These are phyloP conservation scores for Penicillium parvum DNA, from an alignment of 495 filamentous ascomycete species.

Conservation along the genomic window DNA sequence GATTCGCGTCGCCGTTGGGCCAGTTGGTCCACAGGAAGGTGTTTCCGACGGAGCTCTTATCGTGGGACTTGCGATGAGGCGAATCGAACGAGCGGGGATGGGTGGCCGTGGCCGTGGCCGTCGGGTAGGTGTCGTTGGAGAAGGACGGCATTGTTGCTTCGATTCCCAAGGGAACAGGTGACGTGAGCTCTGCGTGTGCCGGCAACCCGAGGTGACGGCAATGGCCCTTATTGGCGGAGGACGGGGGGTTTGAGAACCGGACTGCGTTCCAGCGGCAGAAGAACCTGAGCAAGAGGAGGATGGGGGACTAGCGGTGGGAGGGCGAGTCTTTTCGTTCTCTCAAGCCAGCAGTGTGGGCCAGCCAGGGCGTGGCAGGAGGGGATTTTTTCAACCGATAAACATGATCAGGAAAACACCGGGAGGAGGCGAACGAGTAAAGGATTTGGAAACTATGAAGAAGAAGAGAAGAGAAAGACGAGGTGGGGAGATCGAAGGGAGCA, in stretches of 20 bases:
- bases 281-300: conserved; percentile 5
- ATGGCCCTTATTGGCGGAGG: conserved; percentile 24
- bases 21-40: conserved; percentile 48
- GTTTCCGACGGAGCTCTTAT: conserved; percentile 45
- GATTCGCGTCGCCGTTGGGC: conserved; percentile 39
- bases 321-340: not conserved
- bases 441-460: conserved; percentile 8
- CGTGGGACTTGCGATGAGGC: conserved; percentile 38
- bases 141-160: conserved; percentile 39
- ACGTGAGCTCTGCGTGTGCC: conserved; percentile 35
- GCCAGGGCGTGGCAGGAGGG: conserved; percentile 10
- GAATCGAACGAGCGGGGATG: conserved; percentile 39
- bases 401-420: conserved; percentile 11
- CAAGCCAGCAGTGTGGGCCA: conserved; percentile 2
- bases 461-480: not conserved
- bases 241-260: conserved; percentile 18
- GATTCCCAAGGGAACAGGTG: conserved; percentile 16
- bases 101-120: conserved; percentile 28
- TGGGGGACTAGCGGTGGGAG: not conserved
- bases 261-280: conserved; percentile 14
- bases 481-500: not conserved
- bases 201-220: conserved; percentile 24
- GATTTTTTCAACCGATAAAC: conserved; percentile 16
- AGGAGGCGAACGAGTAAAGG: not conserved
- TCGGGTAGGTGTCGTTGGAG: conserved; percentile 36